Base-by-base conservation (phyloP, 2,329 filamentous ascomycete genomes). In the Incumbomyces delicatus region DNA sequence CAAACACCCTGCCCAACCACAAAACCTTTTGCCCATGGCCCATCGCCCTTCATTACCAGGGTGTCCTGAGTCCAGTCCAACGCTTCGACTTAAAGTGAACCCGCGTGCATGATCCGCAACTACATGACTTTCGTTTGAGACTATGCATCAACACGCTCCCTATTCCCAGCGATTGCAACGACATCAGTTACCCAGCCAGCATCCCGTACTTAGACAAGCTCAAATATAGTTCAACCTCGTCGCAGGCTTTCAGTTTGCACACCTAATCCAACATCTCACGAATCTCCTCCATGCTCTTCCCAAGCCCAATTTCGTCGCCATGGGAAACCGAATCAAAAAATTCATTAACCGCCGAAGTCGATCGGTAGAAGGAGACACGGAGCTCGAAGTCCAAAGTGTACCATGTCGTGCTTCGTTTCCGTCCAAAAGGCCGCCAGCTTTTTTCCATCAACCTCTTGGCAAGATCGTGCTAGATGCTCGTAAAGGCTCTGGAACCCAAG, bases 331-430 rank as follows among this genome's bases (percentile, higher is more conserved):
- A 17, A 18, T 46, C 29, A 32, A 35, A 17, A 40, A 29, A n/a
- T 41, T 40, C 29, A 33, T 46, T 6, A 40, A 40, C 10, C 44
- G 44, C 5, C 44, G 44, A 33, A 30, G 16, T 3, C 22, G 31
- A 41, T 33, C 44, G 14, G 17, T n/a, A 37, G 27, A 10, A 29
- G 30, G 17, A 29, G 39, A 20, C 34, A 36, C 39, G 14, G 53
- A 55, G 37, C 38, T 54, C 35, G 50, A 53, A 39, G 16, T 49
- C 34, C 50, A 52, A 39, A 53, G 47, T 40, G 44, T 51, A 12
- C 40, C 53, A 12, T 52, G 50, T 22, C 45, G 50, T 22, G 47
- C 49, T 11, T 45, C 50, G 33, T 47, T 46, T 30, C 30, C 50
- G 4, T 43, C 50, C 32, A 20, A 35, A 40, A 47, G 46, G 13